Evolutionary conservation across 2,329 filamentous ascomycete genomes (phyloP).

Genomic region (Myriangium duriaei): DNA sequence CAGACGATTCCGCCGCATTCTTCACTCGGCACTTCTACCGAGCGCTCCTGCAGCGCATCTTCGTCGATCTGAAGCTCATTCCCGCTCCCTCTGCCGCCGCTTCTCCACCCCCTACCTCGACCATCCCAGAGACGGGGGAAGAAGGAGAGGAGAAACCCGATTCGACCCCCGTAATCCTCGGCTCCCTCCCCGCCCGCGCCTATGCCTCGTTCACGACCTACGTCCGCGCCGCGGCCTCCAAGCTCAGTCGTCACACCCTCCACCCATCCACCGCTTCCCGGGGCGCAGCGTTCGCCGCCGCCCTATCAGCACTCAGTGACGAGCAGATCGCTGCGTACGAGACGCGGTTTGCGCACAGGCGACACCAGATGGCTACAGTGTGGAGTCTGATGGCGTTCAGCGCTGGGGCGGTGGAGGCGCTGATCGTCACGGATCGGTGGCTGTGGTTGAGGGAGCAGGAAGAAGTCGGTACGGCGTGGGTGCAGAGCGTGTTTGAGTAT

Average conservation of each 20-base stretch:
- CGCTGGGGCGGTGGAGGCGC: constrained; percentile 73
- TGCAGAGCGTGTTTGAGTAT: constrained; percentile 89
- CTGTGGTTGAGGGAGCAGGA: constrained; percentile 68
- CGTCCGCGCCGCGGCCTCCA: constrained; percentile 65
- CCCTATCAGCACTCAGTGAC: constrained; percentile 57
- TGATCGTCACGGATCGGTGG: constrained; percentile 87
- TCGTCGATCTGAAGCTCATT: constrained; percentile 72
- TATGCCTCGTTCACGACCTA: constrained; percentile 67
- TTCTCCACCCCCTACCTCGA: constrained; percentile 10
- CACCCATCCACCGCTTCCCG: constrained; percentile 31
- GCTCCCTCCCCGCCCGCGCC: constrained; percentile 66
- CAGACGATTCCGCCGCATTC: constrained; percentile 67
- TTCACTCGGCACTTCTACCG: constrained; percentile 91
- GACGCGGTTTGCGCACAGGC: constrained; percentile 47
- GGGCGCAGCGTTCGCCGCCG: constrained; percentile 47
- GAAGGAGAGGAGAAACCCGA: constrained; percentile 36
- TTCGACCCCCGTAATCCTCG: constrained; percentile 74
- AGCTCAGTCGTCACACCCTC: constrained; percentile 48
- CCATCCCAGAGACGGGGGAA: constrained; percentile 13
- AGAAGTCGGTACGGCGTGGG: constrained; percentile 66
- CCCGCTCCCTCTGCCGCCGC: constrained; percentile 35
- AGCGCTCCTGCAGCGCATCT: constrained; percentile 80
- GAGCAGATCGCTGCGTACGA: constrained; percentile 65
- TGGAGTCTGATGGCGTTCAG: constrained; percentile 97
- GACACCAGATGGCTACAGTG: constrained; percentile 71